Evolutionary conservation across 768 basidiomycete species (phyloP).

Genomic region (Boletus rubroflammeus): DNA sequence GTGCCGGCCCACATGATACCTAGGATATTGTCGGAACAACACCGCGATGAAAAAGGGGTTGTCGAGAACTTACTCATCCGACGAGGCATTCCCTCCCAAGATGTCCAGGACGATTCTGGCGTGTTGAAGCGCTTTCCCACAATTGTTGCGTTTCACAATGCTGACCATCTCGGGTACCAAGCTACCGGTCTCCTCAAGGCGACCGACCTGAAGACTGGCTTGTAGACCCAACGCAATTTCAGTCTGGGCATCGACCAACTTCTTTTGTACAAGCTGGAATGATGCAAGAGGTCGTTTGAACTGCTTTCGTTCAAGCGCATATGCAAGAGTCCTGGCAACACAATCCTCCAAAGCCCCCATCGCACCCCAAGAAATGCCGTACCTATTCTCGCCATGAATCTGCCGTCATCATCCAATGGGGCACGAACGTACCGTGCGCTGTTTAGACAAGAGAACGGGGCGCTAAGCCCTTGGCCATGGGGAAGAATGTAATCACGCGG

Average conservation of each 20-base stretch:
- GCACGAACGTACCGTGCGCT: constrained; percentile 57
- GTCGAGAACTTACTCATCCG: constrained; percentile 70
- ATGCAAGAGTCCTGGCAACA: constrained; percentile 67
- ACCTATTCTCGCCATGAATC: constrained; percentile 38
- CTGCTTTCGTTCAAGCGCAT: constrained; percentile 87
- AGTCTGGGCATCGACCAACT: constrained; percentile 89
- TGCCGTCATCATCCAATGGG: background rate
- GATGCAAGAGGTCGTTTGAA: constrained; percentile 87
- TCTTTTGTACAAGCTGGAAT: constrained; percentile 98
- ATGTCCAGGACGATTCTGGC: constrained; percentile 81
- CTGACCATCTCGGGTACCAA: constrained; percentile 91
- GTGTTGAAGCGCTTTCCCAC: constrained; percentile 87
- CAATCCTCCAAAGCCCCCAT: constrained; percentile 97
- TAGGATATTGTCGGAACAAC: constrained; percentile 23
- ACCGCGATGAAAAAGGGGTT: background rate
- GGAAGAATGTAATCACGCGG: constrained; percentile 73
- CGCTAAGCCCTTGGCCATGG: constrained; percentile 69
- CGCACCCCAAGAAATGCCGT: constrained; percentile 90
- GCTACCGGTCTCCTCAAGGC: constrained; percentile 76
- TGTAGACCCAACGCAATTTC: constrained; percentile 77
- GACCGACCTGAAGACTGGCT: constrained; percentile 75
- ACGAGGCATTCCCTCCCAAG: constrained; percentile 88
- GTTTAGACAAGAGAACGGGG: constrained; percentile 91
- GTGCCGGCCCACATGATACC: constrained; percentile 93
- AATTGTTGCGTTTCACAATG: constrained; percentile 93